Evolutionary conservation across 306 rosid species (phyloP).

Genomic region (Sicyos edulis): DNA sequence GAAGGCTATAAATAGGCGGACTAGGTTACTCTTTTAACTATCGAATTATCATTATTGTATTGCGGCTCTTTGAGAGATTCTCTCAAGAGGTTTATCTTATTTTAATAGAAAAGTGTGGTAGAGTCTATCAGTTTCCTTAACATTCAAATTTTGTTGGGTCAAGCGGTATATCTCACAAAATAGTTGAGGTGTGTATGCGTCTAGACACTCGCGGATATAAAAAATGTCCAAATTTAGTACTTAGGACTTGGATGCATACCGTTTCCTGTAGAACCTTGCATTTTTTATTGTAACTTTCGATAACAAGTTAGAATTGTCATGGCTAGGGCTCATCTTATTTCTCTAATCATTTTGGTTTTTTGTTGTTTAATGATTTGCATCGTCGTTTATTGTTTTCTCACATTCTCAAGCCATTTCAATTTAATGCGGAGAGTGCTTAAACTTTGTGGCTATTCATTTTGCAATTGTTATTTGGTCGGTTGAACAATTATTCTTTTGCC

Average conservation of each 20-base stretch:
- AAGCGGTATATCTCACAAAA: too few species aligned
- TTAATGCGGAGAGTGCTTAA: conserved; percentile 9
- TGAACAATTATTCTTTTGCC: conserved; percentile 32
- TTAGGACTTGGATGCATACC: neutral
- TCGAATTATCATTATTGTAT: too few species aligned
- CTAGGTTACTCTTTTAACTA: too few species aligned
- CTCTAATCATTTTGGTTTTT: neutral
- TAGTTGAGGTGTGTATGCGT: too few species aligned
- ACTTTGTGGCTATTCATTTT: conserved; percentile 19
- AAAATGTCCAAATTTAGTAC: neutral
- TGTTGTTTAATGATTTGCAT: neutral
- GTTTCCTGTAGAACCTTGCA: neutral
- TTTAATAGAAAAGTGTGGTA: too few species aligned
- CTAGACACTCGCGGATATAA: too few species aligned
- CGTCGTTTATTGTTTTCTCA: neutral
- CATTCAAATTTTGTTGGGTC: too few species aligned
- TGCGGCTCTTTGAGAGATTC: too few species aligned
- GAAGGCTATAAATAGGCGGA: too few species aligned
- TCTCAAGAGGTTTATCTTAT: too few species aligned
- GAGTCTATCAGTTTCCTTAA: too few species aligned
- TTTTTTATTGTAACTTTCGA: neutral
- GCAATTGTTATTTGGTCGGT: conserved; percentile 23
- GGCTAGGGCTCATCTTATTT: neutral
- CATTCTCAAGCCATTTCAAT: neutral
- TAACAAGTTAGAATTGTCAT: neutral